Base-by-base conservation (phyloP, 192 early-diverging fungal genomes). In the Podila minutissima region DNA sequence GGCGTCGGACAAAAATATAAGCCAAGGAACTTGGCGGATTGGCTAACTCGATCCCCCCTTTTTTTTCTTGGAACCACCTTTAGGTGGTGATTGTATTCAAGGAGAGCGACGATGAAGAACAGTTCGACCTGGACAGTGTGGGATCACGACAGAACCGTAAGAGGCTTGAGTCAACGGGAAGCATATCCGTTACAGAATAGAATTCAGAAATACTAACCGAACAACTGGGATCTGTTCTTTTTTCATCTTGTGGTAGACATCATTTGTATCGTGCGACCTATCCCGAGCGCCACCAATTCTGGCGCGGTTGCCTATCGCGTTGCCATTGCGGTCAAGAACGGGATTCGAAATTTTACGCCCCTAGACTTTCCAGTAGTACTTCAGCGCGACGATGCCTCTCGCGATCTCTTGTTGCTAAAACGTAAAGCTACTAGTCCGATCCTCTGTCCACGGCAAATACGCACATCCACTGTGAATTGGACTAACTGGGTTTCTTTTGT, bases 321-420 rank as follows among this genome's bases (percentile, higher is more conserved):
- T 1, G 15, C 65, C 7, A 78, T 90, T 33, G 86, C 84, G 19
- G 75, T 85, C 48, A 91, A 88, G 75, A 72, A 74, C 29, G 90
- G 90, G 24, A 90, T 93, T 15, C 91, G 87, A 0, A 70, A 83
- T n/a, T 93, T 93, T 71, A 83, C 83, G 12, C 91, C 91, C 0
- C 69, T 88, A 5, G 77, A 91, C 33, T 90, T 90, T 6, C 90
- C 90, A 12, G 68, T 84, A 5, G 61, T 89, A 8, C 77, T 93
- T 33, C 72, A 68, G 8, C 78, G 74, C 53, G 91, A 93, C 67
- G 84, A 88, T 11, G 87, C 89, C 17, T 85, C 86, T 9, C 77
- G 91, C 28, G 91, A 93, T 69, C 90, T 90, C 53, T 86, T 93
- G 58, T 64, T 93, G 20, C 86, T 92, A 62, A 91, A 90, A 58